Conservation (phyloP, 208 protist species). For the Leishmania martiniquensis region DNA sequence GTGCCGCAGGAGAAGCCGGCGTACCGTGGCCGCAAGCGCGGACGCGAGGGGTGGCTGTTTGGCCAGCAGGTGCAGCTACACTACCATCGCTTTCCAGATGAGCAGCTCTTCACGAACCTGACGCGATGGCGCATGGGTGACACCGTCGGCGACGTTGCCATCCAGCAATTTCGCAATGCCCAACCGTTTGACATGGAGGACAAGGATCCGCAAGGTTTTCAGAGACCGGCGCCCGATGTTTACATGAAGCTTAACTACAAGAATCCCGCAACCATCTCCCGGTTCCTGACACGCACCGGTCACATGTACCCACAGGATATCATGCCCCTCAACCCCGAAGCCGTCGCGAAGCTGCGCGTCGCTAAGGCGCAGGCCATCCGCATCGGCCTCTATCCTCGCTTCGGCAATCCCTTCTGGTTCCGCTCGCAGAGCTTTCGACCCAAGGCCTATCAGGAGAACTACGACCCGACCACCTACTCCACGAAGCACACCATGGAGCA, state of each 20-base stretch:
- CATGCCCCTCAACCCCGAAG: conserved; percentile 86
- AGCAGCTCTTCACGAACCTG: conserved; percentile 87
- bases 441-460: conserved; percentile 90
- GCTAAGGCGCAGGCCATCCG: conserved; percentile 85
- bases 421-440: conserved; percentile 82
- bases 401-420: conserved; percentile 92
- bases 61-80: conserved; percentile 90
- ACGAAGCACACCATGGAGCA: conserved; percentile 92
- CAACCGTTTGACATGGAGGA: conserved; percentile 89
- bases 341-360: conserved; percentile 78
- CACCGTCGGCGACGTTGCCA: conserved; percentile 82
- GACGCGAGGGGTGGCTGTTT: conserved; percentile 88
- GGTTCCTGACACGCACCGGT: conserved; percentile 87
- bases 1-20: conserved; percentile 79
- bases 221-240: conserved; percentile 77
- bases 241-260: conserved; percentile 96
- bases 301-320: conserved; percentile 91
- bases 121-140: conserved; percentile 86
- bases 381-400: conserved; percentile 89
- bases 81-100: conserved; percentile 90
- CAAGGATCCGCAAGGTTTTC: conserved; percentile 82
- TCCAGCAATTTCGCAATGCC: conserved; percentile 92
- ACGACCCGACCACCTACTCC: conserved; percentile 88
- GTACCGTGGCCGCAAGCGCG: conserved; percentile 83
- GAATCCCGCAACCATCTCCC: conserved; percentile 89